Evolutionary conservation across 2,329 filamentous ascomycete species (phyloP).

Genomic region (Pestalotiopsis sp.): DNA sequence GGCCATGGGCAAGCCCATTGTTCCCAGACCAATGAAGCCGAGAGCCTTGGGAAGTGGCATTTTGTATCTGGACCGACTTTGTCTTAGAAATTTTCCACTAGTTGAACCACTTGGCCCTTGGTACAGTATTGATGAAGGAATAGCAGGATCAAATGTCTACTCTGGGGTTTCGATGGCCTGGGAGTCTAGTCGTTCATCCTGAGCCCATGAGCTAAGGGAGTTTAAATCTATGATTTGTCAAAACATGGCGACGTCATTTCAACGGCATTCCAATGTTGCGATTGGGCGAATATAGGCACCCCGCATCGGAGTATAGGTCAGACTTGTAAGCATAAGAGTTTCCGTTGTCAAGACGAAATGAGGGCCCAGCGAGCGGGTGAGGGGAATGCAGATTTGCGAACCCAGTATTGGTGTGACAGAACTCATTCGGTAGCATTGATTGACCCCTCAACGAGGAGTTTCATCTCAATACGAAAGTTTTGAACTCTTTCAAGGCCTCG

Average conservation of each 20-base stretch:
- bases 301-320: neutral
- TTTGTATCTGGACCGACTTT: neutral
- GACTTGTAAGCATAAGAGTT: too few species aligned
- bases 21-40: constrained; percentile 54
- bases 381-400: too few species aligned
- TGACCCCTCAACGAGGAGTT: neutral
- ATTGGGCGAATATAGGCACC: neutral
- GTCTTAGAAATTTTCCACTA: neutral
- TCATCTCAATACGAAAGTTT: neutral
- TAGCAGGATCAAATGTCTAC: neutral
- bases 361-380: too few species aligned
- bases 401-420: neutral
- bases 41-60: neutral
- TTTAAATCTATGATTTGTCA: too few species aligned
- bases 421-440: neutral
- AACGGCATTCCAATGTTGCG: neutral
- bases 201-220: too few species aligned
- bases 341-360: too few species aligned
- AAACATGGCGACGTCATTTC: too few species aligned
- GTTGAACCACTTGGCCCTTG: neutral
- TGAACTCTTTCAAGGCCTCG: too few species aligned
- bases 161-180: neutral
- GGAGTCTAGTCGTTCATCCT: neutral
- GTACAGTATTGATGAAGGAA: neutral
- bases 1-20: constrained; percentile 57